phyloP scores from a whole-genome alignment of 352 stramenopile species.

The Pythium myriotylum region DNA sequence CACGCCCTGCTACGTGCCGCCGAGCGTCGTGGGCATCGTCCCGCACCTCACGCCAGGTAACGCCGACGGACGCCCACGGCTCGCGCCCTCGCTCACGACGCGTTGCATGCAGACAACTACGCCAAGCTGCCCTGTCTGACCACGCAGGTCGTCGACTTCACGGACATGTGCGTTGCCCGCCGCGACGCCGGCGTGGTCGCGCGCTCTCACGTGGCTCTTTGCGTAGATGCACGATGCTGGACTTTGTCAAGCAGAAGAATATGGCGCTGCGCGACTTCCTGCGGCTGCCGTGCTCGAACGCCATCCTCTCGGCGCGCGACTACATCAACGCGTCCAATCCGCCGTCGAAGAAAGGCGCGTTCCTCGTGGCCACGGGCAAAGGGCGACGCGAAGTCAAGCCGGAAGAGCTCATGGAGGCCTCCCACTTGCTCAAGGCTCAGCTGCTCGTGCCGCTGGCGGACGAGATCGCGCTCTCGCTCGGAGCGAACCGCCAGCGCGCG shows the following conservation, averaged over 20 bases:
- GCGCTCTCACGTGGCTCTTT: not conserved
- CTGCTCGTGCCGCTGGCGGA: conserved; percentile 70
- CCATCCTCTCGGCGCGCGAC: conserved; percentile 73
- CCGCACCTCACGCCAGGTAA: conserved; percentile 75
- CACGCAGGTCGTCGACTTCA: conserved; percentile 67
- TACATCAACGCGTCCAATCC: conserved; percentile 66
- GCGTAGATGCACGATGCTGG: conserved; percentile 36
- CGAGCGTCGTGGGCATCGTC: conserved; percentile 65
- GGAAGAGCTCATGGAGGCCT: conserved; percentile 64
- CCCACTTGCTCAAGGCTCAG: conserved; percentile 48
- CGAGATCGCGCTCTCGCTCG: conserved; percentile 57
- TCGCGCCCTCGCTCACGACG: too few species aligned
- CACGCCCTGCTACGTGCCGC: conserved; percentile 77
- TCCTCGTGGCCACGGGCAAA: conserved; percentile 59
- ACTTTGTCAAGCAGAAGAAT: conserved; percentile 41
- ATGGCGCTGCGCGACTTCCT: conserved; percentile 53
- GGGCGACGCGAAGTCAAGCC: conserved; percentile 50
- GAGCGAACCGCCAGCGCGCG: conserved; percentile 65
- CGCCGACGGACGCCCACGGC: too few species aligned
- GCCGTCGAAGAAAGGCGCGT: conserved; percentile 54
- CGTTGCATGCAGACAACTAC: conserved; percentile 50
- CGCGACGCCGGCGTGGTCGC: not conserved
- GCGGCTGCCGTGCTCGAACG: conserved; percentile 41
- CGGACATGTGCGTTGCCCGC: conserved; percentile 54
- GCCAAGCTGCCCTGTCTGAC: conserved; percentile 58